Evolutionary conservation across 139 green algal species (phyloP).

Genomic region (Ettlia oleoabundans): DNA sequence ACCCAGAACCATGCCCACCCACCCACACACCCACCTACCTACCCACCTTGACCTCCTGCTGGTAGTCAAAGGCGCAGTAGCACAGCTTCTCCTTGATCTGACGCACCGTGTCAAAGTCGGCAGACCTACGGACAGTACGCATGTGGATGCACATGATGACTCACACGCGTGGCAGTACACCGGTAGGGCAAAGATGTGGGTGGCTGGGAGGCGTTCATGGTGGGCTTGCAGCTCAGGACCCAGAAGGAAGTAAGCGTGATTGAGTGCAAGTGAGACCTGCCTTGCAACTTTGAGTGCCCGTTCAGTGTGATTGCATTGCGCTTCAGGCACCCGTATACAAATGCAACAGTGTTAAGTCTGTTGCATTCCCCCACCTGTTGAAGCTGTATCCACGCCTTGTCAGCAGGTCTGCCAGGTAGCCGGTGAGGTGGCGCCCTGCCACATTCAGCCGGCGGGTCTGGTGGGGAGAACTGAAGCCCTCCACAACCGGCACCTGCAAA

Average conservation of each 20-base stretch:
- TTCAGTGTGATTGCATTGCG: too few species aligned
- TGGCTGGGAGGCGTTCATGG: too few species aligned
- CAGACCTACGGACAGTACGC: conserved; percentile 30
- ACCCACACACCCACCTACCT: too few species aligned
- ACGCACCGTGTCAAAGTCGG: conserved; percentile 75
- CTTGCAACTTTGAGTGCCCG: too few species aligned
- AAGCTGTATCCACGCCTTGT: conserved; percentile 72
- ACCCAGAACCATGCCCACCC: too few species aligned
- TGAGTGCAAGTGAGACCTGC: too few species aligned
- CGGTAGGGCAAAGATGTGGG: not conserved
- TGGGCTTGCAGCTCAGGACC: too few species aligned
- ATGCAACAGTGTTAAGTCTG: too few species aligned
- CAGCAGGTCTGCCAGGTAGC: conserved; percentile 82
- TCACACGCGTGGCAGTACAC: too few species aligned
- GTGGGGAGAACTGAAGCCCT: conserved; percentile 79
- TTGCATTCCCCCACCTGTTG: conserved; percentile 52
- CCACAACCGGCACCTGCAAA: conserved; percentile 75
- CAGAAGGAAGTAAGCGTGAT: too few species aligned
- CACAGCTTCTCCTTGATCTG: conserved; percentile 82
- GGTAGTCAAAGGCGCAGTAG: conserved; percentile 75
- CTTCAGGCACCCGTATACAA: too few species aligned
- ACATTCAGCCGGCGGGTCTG: conserved; percentile 79
- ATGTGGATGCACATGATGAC: too few species aligned
- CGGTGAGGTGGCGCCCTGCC: conserved; percentile 77
- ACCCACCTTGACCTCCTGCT: conserved; percentile 59